Evolutionary conservation across 768 basidiomycete species (phyloP).

Genomic region (Pulveroboletus sp.): DNA sequence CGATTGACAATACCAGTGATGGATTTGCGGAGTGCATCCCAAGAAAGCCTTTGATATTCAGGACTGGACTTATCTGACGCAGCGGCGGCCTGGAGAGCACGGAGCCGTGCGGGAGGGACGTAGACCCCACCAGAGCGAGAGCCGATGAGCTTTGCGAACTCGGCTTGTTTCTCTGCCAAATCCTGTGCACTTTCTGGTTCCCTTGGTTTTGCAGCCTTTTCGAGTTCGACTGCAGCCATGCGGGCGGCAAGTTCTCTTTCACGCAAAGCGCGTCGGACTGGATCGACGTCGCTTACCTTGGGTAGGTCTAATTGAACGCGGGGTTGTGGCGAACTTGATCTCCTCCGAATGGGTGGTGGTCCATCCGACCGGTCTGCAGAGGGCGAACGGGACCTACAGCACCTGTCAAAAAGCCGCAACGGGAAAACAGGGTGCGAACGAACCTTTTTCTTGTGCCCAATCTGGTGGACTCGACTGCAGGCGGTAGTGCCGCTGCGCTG

Average conservation of each 20-base stretch:
- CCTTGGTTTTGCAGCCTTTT: slow-evolving; percentile 51
- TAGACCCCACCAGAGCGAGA: slow-evolving; percentile 92
- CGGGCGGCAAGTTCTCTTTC: slow-evolving; percentile 75
- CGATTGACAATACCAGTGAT: slow-evolving; percentile 99
- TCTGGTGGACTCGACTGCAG: slow-evolving; percentile 19
- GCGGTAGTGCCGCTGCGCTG: slow-evolving; percentile 20
- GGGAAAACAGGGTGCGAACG: not conserved
- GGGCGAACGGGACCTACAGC: slow-evolving; percentile 45
- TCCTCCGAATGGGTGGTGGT: slow-evolving; percentile 40
- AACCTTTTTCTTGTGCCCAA: slow-evolving; percentile 47
- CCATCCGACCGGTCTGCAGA: slow-evolving; percentile 33
- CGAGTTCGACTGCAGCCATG: slow-evolving; percentile 63
- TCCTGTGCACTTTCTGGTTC: slow-evolving; percentile 42
- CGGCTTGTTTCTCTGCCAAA: slow-evolving; percentile 66
- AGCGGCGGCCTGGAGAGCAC: slow-evolving; percentile 85
- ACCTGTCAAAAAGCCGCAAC: not conserved
- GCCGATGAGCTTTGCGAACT: slow-evolving; percentile 81
- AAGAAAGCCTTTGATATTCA: slow-evolving; percentile 92
- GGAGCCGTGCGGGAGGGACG: slow-evolving; percentile 89
- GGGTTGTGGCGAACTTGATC: slow-evolving; percentile 37
- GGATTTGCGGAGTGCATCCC: slow-evolving; percentile 96
- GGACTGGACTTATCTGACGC: slow-evolving; percentile 73
- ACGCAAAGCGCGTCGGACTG: slow-evolving; percentile 66
- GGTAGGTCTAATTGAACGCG: slow-evolving; percentile 37
- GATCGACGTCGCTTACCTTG: slow-evolving; percentile 68